Percentiles rank a stretch among this genome's conserved stretches.
phyloP scores from a whole-genome alignment of 495 filamentous ascomycete genomes.

The Aspergillus asperescens region DNA sequence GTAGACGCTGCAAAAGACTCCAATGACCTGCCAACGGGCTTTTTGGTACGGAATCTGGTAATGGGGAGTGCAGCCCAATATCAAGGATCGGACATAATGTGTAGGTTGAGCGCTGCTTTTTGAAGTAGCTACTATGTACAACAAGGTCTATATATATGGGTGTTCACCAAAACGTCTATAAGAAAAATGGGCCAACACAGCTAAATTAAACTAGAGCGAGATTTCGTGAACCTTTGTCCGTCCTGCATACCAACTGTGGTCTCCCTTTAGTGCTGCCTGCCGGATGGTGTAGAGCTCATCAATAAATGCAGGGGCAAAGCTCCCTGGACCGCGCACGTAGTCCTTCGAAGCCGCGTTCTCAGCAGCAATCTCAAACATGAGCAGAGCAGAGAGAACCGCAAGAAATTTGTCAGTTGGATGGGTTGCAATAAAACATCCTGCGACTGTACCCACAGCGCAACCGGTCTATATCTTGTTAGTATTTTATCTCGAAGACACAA shows the following conservation, averaged over 20 bases:
- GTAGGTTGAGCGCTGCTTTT: too few relatives aligned
- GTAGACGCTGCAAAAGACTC: background rate
- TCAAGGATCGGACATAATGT: too few relatives aligned
- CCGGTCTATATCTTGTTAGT: conserved; percentile 49
- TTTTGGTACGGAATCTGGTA: too few relatives aligned
- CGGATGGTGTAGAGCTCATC: conserved; percentile 61
- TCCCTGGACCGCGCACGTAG: conserved; percentile 74
- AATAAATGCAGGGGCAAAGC: conserved; percentile 81
- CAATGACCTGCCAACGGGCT: too few relatives aligned
- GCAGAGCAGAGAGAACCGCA: conserved; percentile 62
- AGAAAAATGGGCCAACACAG: too few relatives aligned
- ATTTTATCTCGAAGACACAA: background rate
- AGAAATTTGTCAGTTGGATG: conserved; percentile 57
- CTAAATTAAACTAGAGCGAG: conserved; percentile 18
- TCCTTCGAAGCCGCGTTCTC: conserved; percentile 58
- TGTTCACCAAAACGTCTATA: too few relatives aligned
- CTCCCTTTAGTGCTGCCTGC: conserved; percentile 40
- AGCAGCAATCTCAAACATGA: conserved; percentile 82
- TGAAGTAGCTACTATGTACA: background rate
- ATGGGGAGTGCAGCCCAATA: too few relatives aligned
- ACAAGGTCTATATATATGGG: background rate
- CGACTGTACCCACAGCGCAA: conserved; percentile 76
- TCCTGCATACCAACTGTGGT: conserved; percentile 48
- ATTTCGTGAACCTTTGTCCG: conserved; percentile 51
- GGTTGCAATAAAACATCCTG: conserved; percentile 66